Evolutionary conservation across 306 rosid species (phyloP).

Genomic region (Prunus persica): DNA sequence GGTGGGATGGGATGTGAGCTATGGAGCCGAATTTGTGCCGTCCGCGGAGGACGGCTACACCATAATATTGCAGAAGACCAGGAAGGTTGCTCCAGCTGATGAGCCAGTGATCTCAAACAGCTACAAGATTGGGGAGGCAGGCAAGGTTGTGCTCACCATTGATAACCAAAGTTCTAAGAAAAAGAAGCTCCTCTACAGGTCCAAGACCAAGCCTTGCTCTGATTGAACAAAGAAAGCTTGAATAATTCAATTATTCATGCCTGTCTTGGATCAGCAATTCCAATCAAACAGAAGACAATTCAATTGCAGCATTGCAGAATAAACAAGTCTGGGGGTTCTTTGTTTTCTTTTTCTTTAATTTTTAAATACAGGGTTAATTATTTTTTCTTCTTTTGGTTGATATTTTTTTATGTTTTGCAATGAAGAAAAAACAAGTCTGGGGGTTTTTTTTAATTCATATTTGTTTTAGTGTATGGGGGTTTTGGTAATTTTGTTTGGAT

Average conservation of each 20-base stretch:
- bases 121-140: slow-evolving; percentile 72
- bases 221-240: slow-evolving; percentile 22
- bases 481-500: slow-evolving; percentile 15
- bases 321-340: slow-evolving; percentile 19
- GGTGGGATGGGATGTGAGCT: slow-evolving; percentile 80
- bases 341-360: neutral
- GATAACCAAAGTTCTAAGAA: slow-evolving; percentile 87
- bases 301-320: slow-evolving; percentile 7
- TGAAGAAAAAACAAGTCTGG: neutral
- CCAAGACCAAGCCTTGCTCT: slow-evolving; percentile 62
- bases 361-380: slow-evolving; percentile 27
- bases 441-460: slow-evolving; percentile 24
- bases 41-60: slow-evolving; percentile 72
- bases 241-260: neutral
- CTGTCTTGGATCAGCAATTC: slow-evolving; percentile 9
- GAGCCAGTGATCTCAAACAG: slow-evolving; percentile 63
- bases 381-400: slow-evolving; percentile 27
- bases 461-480: slow-evolving; percentile 12
- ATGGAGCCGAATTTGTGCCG: slow-evolving; percentile 87
- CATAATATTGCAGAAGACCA: slow-evolving; percentile 68
- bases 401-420: slow-evolving; percentile 21
- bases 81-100: slow-evolving; percentile 57
- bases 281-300: slow-evolving; percentile 9
- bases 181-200: slow-evolving; percentile 94
- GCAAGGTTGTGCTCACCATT: slow-evolving; percentile 73